Base-by-base conservation (phyloP, 2,329 filamentous ascomycete species). In the Fusarium citri region DNA sequence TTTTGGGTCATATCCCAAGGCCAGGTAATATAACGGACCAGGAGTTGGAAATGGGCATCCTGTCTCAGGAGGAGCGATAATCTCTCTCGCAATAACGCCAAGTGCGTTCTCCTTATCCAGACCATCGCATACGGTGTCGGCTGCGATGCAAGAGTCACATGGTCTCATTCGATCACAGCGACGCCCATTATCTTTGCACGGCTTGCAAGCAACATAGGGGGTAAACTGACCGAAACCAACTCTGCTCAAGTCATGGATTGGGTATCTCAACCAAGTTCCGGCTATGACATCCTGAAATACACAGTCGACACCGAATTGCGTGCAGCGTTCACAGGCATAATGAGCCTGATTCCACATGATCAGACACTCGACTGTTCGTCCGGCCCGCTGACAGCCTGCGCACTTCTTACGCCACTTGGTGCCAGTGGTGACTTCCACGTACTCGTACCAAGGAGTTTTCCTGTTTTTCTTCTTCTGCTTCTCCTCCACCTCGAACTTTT, bases 91-190 rank as follows among this genome's bases (percentile, higher is more conserved):
- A 25, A 68, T 49, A 20, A 59, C 62, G 9, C 63, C 63, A 42
- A n/a, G 30, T 16, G n/a, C n/a, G 14, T 37, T 42, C 22, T 42
- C 49, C 15, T 34, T 47, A 6, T 4, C n/a, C n/a, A 40, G 18
- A 1, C 11, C 1, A 22, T 59, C 67, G 43, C 72, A 74, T 11
- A 43, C n/a, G 5, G 18, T 37, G 1, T 4, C 2, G 28, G 8
- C 16, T 18, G 16, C 5, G 56, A 65, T 57, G 69, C 80, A 82
- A 6, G 74, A 78, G 53, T 81, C 78, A 58, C 80, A 82, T 2
- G 80, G 80, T 22, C 79, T 74, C 55, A 79, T 78, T 3, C 77
- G 76, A 49, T 82, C 80, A 60, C 80, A 82, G 54, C 55, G 66
- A 7, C 26, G 34, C 15, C 43, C 48, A 10, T 74, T 70, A 3